phyloP scores from a whole-genome alignment of 345 rosid genomes.

The Ricinus communis region DNA sequence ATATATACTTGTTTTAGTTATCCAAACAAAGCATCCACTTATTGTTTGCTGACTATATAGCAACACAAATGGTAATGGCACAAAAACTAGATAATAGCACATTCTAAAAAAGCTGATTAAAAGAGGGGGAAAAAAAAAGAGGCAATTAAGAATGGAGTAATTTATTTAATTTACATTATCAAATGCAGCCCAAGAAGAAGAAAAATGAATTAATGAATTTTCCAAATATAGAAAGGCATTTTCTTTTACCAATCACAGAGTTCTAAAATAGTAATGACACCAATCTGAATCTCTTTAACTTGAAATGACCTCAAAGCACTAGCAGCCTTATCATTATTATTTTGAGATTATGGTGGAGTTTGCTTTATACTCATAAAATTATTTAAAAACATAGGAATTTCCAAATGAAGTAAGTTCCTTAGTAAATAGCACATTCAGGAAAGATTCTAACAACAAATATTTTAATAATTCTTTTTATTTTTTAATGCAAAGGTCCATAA shows the following conservation, averaged over 20 bases:
- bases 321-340: neutral
- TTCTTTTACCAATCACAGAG: slow-evolving; percentile 12
- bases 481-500: slow-evolving; percentile 20
- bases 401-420: neutral
- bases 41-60: neutral
- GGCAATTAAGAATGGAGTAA: neutral
- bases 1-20: too few relatives aligned
- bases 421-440: slow-evolving; percentile 20
- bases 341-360: slow-evolving; percentile 27
- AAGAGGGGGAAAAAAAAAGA: neutral
- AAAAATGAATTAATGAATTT: too few relatives aligned
- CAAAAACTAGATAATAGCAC: neutral
- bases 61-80: neutral
- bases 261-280: slow-evolving; percentile 7
- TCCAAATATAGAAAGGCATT: slow-evolving; percentile 8
- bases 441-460: slow-evolving; percentile 24
- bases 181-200: neutral
- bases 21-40: neutral
- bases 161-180: neutral
- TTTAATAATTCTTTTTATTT: slow-evolving; percentile 18
- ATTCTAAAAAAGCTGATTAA: neutral
- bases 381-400: neutral
- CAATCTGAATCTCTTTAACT: slow-evolving; percentile 18
- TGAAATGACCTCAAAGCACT: slow-evolving; percentile 40
- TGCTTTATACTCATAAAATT: slow-evolving; percentile 28